Evolutionary conservation across 805 yeast genomes (phyloP).

Genomic region (Ogataea populi-albae): DNA sequence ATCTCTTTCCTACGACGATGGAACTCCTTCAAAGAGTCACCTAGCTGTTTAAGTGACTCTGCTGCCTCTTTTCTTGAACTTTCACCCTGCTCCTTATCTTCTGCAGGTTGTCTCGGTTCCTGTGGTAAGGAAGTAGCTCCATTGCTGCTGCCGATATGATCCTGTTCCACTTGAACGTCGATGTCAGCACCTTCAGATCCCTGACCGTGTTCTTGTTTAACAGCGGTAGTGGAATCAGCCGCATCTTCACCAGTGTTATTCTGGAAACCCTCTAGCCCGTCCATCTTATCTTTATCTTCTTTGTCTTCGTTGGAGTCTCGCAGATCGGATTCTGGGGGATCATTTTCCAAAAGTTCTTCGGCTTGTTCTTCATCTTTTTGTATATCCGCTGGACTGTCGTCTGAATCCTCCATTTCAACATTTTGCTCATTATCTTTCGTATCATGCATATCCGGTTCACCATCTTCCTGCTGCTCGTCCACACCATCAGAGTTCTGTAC

Average conservation of each 20-base stretch:
- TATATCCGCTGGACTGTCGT: constrained; percentile 27
- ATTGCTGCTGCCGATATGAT: constrained; percentile 69
- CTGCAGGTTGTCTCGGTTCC: constrained; percentile 38
- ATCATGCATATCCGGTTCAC: constrained; percentile 24
- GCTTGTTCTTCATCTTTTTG: constrained; percentile 30
- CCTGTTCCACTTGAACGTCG: constrained; percentile 41
- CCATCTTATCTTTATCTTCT: constrained; percentile 23
- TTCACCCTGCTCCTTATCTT: constrained; percentile 45
- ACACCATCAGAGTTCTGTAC: no score
- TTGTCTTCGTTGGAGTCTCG: constrained; percentile 25
- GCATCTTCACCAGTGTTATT: constrained; percentile 34
- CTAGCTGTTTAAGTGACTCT: constrained; percentile 81
- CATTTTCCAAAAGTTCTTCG: constrained; percentile 13
- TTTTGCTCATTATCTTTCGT: constrained; percentile 19
- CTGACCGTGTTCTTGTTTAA: constrained; percentile 32
- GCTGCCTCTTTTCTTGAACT: constrained; percentile 63
- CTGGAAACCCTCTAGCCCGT: constrained; percentile 24
- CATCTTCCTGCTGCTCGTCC: constrained; percentile 26
- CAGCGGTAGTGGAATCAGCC: constrained; percentile 33
- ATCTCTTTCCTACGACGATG: constrained; percentile 90
- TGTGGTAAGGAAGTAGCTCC: constrained; percentile 39
- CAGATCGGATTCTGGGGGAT: constrained; percentile 13
- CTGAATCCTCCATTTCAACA: constrained; percentile 28
- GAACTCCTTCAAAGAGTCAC: constrained; percentile 88
- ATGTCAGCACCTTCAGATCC: constrained; percentile 39